A percentile compares a stretch with the other conserved stretches of the same genome.
phyloP scores from a whole-genome alignment of 2,329 filamentous ascomycete genomes.

The Pseudocercospora cruenta region DNA sequence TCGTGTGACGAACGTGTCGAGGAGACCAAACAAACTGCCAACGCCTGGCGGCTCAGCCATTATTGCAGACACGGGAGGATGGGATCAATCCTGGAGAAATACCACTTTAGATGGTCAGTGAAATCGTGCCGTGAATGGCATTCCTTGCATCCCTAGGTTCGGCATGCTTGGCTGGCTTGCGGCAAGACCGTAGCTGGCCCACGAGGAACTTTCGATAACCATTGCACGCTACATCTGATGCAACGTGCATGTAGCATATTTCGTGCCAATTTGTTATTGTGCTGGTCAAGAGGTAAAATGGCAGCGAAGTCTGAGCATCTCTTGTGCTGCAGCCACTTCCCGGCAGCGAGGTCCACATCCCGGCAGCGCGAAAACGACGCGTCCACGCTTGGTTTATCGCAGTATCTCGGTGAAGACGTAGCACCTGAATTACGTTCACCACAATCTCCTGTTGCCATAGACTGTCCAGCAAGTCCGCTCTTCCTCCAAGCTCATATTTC shows the following conservation, averaged over 20 bases:
- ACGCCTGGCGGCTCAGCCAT: conserved; percentile 2
- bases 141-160: background rate
- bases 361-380: background rate
- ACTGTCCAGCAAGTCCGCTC: background rate
- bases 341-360: background rate
- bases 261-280: background rate
- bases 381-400: background rate
- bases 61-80: background rate
- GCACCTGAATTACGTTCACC: background rate
- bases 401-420: background rate
- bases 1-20: background rate
- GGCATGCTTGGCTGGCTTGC: background rate
- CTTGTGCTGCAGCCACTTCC: background rate
- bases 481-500: background rate
- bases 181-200: background rate
- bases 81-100: background rate
- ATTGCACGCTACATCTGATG: background rate
- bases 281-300: background rate
- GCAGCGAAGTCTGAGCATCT: background rate
- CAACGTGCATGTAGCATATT: background rate
- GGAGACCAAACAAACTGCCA: background rate
- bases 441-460: background rate
- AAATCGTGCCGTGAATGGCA: background rate
- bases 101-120: background rate
- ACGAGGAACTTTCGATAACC: background rate